Percentiles rank a stretch among this genome's conserved stretches.
These are phyloP conservation scores for Termitomyces heimii DNA, from an alignment of 768 basidiomycete genomes.

Conservation along the genomic window DNA sequence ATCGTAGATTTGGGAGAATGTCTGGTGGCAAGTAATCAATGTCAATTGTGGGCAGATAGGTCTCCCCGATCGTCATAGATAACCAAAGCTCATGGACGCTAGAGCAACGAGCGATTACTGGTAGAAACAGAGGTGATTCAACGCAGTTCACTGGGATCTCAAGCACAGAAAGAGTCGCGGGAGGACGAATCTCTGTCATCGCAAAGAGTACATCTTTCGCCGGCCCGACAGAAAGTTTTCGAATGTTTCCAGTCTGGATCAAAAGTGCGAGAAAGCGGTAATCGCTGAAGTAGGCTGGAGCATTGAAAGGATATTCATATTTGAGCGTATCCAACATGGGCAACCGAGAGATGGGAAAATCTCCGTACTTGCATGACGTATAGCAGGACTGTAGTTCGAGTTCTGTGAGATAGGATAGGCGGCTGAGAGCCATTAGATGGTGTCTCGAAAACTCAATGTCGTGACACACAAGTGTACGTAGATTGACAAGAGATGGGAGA, in stretches of 20 bases:
- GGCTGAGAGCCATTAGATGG: conserved; percentile 7
- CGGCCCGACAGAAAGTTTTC: conserved; percentile 8
- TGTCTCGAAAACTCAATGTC: conserved; percentile 7
- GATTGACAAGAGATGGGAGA: conserved; percentile 10
- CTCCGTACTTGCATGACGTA: conserved; percentile 4
- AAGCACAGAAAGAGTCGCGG: conserved; percentile 7
- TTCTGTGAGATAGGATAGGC: conserved; percentile 8
- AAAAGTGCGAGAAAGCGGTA: conserved; percentile 8
- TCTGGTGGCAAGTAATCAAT: conserved; percentile 10
- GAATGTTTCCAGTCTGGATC: conserved; percentile 9
- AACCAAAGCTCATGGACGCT: conserved; percentile 10
- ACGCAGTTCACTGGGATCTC: conserved; percentile 14
- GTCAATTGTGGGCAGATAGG: conserved; percentile 8
- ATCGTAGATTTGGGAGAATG: conserved; percentile 13
- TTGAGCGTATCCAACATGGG: conserved; percentile 8
- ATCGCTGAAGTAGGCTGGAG: conserved; percentile 3
- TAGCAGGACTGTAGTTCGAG: conserved; percentile 15
- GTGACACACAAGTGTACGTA: conserved; percentile 14
- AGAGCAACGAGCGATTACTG: conserved; percentile 4
- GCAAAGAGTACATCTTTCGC: conserved; percentile 11
- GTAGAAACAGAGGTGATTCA: conserved; percentile 8
- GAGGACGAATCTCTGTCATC: conserved; percentile 1
- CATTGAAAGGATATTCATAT: conserved; percentile 11
- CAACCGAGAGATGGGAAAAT: conserved; percentile 10
- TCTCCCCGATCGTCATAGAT: conserved; percentile 8